Evolutionary conservation across 805 yeast species (phyloP).

Genomic region (Schwanniomyces polymorphus): DNA sequence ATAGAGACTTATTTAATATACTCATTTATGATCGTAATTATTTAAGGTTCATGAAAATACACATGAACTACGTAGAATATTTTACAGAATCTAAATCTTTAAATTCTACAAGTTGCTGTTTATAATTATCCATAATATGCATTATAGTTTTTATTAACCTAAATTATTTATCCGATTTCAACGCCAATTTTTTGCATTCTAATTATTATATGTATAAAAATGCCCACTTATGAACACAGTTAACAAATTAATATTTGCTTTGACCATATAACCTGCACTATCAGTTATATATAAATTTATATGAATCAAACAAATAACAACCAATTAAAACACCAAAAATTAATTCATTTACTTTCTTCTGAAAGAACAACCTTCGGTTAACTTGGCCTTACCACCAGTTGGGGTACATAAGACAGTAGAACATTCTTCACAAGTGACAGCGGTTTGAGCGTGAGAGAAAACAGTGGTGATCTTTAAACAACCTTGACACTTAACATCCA

Average conservation of each 20-base stretch:
- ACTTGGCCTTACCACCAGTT: slow-evolving; percentile 99
- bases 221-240: background rate
- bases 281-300: background rate
- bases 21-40: background rate
- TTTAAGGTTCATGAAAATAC: too few relatives aligned
- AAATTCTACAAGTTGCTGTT: background rate
- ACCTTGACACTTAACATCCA: slow-evolving; percentile 99
- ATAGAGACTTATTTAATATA: background rate
- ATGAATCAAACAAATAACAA: slow-evolving; percentile 1
- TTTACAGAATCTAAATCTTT: background rate
- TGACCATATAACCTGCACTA: background rate
- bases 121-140: slow-evolving; percentile 4
- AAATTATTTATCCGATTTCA: slow-evolving; percentile 1
- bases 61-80: too few relatives aligned
- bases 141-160: slow-evolving; percentile 8
- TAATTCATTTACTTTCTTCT: slow-evolving; percentile 83
- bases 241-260: background rate
- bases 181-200: background rate
- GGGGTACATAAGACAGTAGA: slow-evolving; percentile 98
- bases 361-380: slow-evolving; percentile 99
- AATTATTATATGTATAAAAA: background rate
- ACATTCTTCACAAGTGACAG: slow-evolving; percentile 98
- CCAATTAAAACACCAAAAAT: slow-evolving; percentile 1
- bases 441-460: slow-evolving; percentile 99
- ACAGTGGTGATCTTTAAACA: slow-evolving; percentile 99